Evolutionary conservation across 2,329 filamentous ascomycete genomes (phyloP).

Genomic region (Claviceps humidiphila): DNA sequence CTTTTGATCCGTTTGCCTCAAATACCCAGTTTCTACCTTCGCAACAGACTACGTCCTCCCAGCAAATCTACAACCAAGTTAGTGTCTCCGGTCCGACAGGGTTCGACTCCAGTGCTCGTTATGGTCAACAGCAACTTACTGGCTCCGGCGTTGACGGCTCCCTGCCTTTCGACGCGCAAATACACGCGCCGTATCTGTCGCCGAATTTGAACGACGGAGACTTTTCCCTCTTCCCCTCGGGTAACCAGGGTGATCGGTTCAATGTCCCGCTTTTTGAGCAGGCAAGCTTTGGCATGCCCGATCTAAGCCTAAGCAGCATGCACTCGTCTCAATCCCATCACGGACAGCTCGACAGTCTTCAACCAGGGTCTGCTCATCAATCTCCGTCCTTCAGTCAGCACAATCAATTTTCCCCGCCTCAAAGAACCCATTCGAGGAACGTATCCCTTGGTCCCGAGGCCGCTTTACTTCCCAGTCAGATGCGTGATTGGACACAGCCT

Average conservation of each 20-base stretch:
- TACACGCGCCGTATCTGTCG: constrained; percentile 29
- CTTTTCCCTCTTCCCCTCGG: constrained; percentile 51
- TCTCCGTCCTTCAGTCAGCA: constrained; percentile 44
- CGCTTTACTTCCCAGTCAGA: constrained; percentile 39
- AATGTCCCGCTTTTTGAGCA: constrained; percentile 48
- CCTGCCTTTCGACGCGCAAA: constrained; percentile 27
- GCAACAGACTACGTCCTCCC: constrained; percentile 25
- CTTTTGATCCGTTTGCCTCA: constrained; percentile 31
- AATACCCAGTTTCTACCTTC: constrained; percentile 36
- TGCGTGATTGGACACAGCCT: constrained; percentile 38
- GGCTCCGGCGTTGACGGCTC: constrained; percentile 22
- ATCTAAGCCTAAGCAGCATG: constrained; percentile 40
- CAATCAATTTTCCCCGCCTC: constrained; percentile 40
- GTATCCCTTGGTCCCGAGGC: constrained; percentile 44
- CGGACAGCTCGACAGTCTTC: constrained; percentile 34
- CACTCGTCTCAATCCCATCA: constrained; percentile 41
- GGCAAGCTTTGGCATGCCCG: constrained; percentile 28
- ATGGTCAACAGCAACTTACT: constrained; percentile 27
- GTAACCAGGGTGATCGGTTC: constrained; percentile 42
- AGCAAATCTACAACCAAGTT: constrained; percentile 14
- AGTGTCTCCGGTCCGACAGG: constrained; percentile 23
- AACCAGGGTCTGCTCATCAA: constrained; percentile 36
- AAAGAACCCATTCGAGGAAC: constrained; percentile 39
- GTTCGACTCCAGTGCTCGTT: constrained; percentile 30
- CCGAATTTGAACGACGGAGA: constrained; percentile 41